Evolutionary conservation across 345 rosid genomes (phyloP).

Genomic region (Excoecaria agallocha): DNA sequence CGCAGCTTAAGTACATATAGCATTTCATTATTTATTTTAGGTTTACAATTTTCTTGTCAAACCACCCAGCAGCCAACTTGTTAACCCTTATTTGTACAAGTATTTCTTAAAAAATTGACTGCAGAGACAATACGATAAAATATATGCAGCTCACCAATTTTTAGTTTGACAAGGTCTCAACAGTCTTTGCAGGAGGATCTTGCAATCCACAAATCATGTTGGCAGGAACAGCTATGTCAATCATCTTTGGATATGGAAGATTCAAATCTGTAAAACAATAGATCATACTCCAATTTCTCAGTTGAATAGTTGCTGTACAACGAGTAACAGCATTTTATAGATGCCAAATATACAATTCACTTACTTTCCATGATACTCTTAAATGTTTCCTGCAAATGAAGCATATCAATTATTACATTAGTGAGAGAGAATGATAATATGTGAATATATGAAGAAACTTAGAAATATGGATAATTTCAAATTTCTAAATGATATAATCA

Average conservation of each 20-base stretch:
- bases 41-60: not conserved
- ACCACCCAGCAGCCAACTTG: not conserved
- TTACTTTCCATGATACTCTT: conserved; percentile 78
- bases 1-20: not conserved
- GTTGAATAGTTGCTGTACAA: not conserved
- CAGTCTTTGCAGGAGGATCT: conserved; percentile 38
- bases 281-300: not conserved
- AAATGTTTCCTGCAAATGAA: conserved; percentile 66
- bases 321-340: not conserved
- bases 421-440: not conserved
- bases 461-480: too few species aligned
- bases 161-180: conserved; percentile 1
- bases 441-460: not conserved
- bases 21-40: not conserved
- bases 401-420: not conserved
- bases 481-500: not conserved
- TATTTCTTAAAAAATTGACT: not conserved
- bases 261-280: conserved; percentile 53
- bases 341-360: conserved; percentile 17
- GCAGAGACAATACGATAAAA: not conserved
- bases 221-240: conserved; percentile 79
- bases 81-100: not conserved
- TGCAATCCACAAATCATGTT: conserved; percentile 89
- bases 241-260: conserved; percentile 86
- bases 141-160: not conserved